Base-by-base conservation (phyloP, 2,329 filamentous ascomycete species). In the Meredithiella fracta region DNA sequence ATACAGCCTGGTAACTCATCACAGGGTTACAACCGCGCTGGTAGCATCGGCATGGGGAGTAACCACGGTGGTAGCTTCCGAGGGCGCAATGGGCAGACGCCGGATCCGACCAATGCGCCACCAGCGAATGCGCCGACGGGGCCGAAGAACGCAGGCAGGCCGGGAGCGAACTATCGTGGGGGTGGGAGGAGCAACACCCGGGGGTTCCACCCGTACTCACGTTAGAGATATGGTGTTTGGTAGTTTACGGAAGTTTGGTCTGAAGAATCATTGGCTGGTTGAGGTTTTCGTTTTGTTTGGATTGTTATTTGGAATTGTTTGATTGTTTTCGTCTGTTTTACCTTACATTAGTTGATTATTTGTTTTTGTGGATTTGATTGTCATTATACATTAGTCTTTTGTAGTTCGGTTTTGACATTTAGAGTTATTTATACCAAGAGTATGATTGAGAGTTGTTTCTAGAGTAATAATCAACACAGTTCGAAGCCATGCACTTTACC, bases 131-230 rank as follows among this genome's bases (percentile, higher is more conserved):
- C 92, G 4, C 92, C 92, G 0, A 98, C 92, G 0, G 92, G 92
- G 0, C 92, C 92, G 3, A 94, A 94, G 76, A 98, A 97, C 64
- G 88, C 90, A 1, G 90, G 90, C 25, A 85, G 84, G 65, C 88
- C 90, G 1, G 89, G 90, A 15, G 88, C 87, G 1, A 95, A 95
- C 70, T 97, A 96, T 68, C 83, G 91, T 42, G 91, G 92, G 54
- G 91, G 91, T 53, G 88, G 91, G 17, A 75, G 87, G 59, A 85
- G 86, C 59, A 79, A 81, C 23, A 77, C 75, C 68, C 73, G 87
- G 26, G 86, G 86, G 2, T 94, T 79, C 69, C 87, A 94, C 66
- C 88, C 88, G 31, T 94, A 94, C 69, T 67, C 70, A 17, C 65
- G 68, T 57, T 58, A 55, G 49, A 51, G 17, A 17, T n/a, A 51